Base-by-base conservation (phyloP, 2,329 filamentous ascomycete genomes). In the Madurella fahalii region DNA sequence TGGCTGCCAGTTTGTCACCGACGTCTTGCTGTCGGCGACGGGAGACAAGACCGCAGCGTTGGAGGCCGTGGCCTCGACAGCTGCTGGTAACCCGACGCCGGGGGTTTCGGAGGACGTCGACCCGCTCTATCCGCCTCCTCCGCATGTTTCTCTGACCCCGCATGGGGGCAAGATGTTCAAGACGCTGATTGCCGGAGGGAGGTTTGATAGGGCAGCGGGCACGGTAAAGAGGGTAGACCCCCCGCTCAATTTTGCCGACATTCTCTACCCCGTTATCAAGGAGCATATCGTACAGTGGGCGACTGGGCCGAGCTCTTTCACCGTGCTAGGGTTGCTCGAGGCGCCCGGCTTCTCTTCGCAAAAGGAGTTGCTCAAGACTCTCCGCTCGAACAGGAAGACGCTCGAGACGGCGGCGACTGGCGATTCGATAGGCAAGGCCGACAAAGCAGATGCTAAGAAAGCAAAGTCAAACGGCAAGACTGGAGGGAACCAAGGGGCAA, bases 111-210 rank as follows among this genome's bases (percentile, higher is more conserved):
- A 75, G 44, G 74, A 76, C 20, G 62, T 60, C 4, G 68, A 70
- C 30, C 56, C 71, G 16, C 48, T 57, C 13, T 57, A 58, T 18
- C 64, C 71, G 15, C 62, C 71, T 4, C 67, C 66, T 18, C 66
- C 71, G 31, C 86, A 90, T 67, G 77, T 87, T 52, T 81, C 84
- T 25, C 76, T 81, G 64, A 79, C 81, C 39, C 68, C 83, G 0
- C 79, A 78, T 63, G 87, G 84, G 40, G 90, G 89, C 15, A 86
- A 90, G 56, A 87, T 96, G 85, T 80, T 97, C 65, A 96, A 96
- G 75, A 87, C 87, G 0, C 81, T 99, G 8, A 91, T 96, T 20
- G 86, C 90, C 52, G 94, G 94, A 41, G 94, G 95, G 25, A 85
- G 84, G 54, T 99, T 89, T 68, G 90, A 97, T 71, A 83, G 83